Base-by-base conservation (phyloP, 495 filamentous ascomycete species). In the Aspergillus diversus region DNA sequence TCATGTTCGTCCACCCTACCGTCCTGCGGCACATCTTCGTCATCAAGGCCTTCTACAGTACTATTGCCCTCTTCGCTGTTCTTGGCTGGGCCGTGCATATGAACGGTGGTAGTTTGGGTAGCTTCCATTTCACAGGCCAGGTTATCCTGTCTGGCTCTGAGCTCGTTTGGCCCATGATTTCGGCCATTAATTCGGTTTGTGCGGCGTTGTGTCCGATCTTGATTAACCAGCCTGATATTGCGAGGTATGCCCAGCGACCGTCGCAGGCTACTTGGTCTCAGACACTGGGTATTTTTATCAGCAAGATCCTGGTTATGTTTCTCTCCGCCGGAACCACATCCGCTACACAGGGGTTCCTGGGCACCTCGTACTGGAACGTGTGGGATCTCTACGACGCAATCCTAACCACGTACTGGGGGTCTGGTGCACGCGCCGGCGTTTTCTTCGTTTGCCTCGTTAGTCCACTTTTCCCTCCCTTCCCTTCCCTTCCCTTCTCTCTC, bases 361-460 rank as follows among this genome's bases (percentile, higher is more conserved):
- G 73, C 13, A 64, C 67, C 0, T 60, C 63, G 9, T 71, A 68
- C 16, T 72, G 69, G 35, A 68, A 73, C 16, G 61, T 64, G 7
- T 69, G 62, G 57, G 67, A 69, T 60, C 61, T 73, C 11, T 70
- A 71, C 32, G 62, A 68, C 56, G 54, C 46, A 0, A 65, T 75
- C 9, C 57, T 72, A 16, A 55, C 48, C n/a, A 37, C 34, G 17
- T 69, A 57, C 21, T 76, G 71, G 67, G 69, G 69, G 1, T 59
- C 73, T 3, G 77, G 72, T 0, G 78, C 82, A 0, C 81, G 71
- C 13, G 76, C 71, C 5, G 80, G 74, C 13, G 69, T 74, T 17
- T 80, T 76, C 68, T 77, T 80, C 5, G 75, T 71, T 61, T 73
- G 71, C 70, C 42, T 63, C 7, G 59, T 61, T 11, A 33, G 50